Percentiles rank a stretch among this genome's conserved stretches.
These are phyloP conservation scores for Starmerella floricola DNA, from an alignment of 805 yeast genomes.

Conservation along the genomic window DNA sequence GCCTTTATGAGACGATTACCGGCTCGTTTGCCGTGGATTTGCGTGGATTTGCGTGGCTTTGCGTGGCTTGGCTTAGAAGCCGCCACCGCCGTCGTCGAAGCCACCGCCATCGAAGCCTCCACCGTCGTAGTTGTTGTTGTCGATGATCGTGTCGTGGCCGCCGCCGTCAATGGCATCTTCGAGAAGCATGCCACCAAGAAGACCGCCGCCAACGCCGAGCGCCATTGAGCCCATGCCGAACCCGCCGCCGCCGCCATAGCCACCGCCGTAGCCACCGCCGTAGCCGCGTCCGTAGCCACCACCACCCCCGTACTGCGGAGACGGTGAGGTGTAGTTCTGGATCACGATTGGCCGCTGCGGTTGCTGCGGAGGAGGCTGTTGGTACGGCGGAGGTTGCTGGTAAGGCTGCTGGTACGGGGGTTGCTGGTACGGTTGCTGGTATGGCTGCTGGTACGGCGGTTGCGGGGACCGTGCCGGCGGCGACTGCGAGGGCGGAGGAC, in stretches of 20 bases:
- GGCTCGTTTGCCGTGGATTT: too few relatives aligned
- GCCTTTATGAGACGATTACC: too few relatives aligned
- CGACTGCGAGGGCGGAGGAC: constrained; percentile 21
- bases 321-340: constrained; percentile 25
- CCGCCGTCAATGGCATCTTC: constrained; percentile 19
- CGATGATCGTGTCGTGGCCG: constrained; percentile 22
- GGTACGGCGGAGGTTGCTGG: constrained; percentile 20
- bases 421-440: constrained; percentile 15
- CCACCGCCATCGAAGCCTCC: constrained; percentile 17
- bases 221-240: constrained; percentile 39
- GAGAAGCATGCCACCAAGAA: constrained; percentile 26
- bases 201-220: constrained; percentile 26
- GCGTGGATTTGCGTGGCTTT: too few relatives aligned
- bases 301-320: constrained; percentile 2
- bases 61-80: not conserved
- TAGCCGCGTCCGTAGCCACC: constrained; percentile 9
- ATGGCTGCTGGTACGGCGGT: constrained; percentile 3
- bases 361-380: constrained; percentile 23
- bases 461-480: constrained; percentile 4
- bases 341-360: constrained; percentile 20
- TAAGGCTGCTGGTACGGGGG: constrained; percentile 30
- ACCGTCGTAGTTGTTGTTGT: constrained; percentile 31
- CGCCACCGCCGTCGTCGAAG: constrained; percentile 12
- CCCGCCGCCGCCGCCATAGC: constrained; percentile 27
- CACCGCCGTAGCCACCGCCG: constrained; percentile 13